phyloP scores from a whole-genome alignment of 495 filamentous ascomycete species.

The Penicillium mononematosum region DNA sequence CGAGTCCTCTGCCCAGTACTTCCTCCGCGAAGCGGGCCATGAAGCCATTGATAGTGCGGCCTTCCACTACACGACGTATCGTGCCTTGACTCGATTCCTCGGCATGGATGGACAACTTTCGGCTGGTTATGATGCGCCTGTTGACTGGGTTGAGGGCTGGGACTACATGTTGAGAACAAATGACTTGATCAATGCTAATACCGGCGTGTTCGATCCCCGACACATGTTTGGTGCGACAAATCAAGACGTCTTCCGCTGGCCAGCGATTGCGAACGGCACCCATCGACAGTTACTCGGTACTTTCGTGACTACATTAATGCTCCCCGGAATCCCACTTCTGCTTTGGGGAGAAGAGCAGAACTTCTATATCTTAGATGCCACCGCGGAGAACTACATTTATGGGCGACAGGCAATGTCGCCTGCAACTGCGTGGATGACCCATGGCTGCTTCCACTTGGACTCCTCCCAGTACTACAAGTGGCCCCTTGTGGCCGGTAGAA shows the following conservation, averaged over 20 bases:
- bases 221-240: conserved; percentile 70
- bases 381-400: conserved; percentile 68
- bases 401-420: conserved; percentile 66
- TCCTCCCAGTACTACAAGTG: conserved; percentile 59
- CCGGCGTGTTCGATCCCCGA: conserved; percentile 64
- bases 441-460: conserved; percentile 63
- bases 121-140: conserved; percentile 56
- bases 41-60: conserved; percentile 63
- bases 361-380: conserved; percentile 66
- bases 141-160: conserved; percentile 60
- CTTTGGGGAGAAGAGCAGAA: conserved; percentile 72
- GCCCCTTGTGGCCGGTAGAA: conserved; percentile 50
- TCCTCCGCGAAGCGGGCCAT: conserved; percentile 57
- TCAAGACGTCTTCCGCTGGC: conserved; percentile 76
- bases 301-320: conserved; percentile 61
- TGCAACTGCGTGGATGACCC: conserved; percentile 63
- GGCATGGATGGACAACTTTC: conserved; percentile 62
- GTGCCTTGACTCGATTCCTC: conserved; percentile 62
- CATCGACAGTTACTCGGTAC: conserved; percentile 59
- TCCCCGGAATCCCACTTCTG: conserved; percentile 67
- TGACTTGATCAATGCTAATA: conserved; percentile 64
- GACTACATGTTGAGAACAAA: conserved; percentile 58
- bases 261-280: conserved; percentile 56
- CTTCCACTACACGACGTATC: conserved; percentile 71
- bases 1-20: conserved; percentile 45